Evolutionary conservation across 176 grass and related monocot species (phyloP).

Genomic region (Melocanna baccifera): DNA sequence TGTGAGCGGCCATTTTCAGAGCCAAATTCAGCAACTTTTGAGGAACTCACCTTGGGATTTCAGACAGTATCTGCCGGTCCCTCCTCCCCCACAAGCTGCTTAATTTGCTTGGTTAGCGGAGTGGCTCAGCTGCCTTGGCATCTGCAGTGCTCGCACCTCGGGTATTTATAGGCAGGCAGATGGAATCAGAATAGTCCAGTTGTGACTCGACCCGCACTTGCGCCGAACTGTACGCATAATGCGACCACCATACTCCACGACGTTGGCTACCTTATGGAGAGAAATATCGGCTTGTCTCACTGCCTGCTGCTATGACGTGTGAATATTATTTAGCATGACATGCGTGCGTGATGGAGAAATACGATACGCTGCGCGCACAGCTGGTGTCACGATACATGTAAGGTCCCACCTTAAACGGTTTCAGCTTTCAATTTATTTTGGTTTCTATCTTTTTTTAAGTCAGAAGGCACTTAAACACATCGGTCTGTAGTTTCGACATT

Average conservation of each 20-base stretch:
- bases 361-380: slow-evolving; percentile 2
- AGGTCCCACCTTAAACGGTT: no score
- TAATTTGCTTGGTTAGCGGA: not conserved
- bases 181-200: slow-evolving; percentile 40
- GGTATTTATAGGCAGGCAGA: slow-evolving; percentile 48
- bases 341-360: not conserved
- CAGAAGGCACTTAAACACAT: no score
- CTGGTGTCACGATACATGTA: not conserved
- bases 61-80: not conserved
- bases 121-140: not conserved
- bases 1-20: not conserved
- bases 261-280: not conserved
- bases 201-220: slow-evolving; percentile 6
- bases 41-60: slow-evolving; percentile 31
- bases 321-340: not conserved
- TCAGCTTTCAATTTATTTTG: no score
- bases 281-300: slow-evolving; percentile 8
- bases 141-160: slow-evolving; percentile 29
- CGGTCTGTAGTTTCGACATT: no score
- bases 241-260: slow-evolving; percentile 8
- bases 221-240: slow-evolving; percentile 20
- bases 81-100: not conserved
- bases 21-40: not conserved
- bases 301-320: not conserved
- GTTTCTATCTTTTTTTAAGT: no score